A percentile compares a stretch with the other conserved stretches of the same genome.
These are phyloP conservation scores for Kuraishia piskuri DNA, from an alignment of 805 yeast species.

Conservation along the genomic window DNA sequence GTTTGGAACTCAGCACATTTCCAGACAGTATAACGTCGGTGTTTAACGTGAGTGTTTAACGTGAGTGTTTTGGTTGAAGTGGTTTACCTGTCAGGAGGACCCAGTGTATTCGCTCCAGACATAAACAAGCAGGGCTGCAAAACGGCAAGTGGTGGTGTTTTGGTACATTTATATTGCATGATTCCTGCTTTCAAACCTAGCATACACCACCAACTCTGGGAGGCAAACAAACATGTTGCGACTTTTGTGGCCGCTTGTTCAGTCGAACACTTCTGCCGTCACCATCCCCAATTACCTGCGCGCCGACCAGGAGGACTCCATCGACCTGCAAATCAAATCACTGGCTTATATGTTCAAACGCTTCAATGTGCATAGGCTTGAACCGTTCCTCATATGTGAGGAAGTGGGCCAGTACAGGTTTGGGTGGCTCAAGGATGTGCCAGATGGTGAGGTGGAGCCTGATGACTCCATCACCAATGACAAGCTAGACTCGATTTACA, in stretches of 20 bases:
- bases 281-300: constrained; percentile 40
- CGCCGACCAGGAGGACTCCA: constrained; percentile 44
- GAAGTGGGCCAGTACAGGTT: constrained; percentile 18
- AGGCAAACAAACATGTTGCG: constrained; percentile 14
- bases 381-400: constrained; percentile 29
- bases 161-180: no score
- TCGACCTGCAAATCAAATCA: constrained; percentile 55
- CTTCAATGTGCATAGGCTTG: constrained; percentile 31
- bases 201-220: no score
- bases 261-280: constrained; percentile 20
- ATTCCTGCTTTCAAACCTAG: no score
- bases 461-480: constrained; percentile 10
- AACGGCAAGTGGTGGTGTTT: no score
- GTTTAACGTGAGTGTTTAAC: no score
- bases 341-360: constrained; percentile 50
- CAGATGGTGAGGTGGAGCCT: neutral
- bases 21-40: no score
- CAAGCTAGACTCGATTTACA: constrained; percentile 50
- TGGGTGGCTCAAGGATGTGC: constrained; percentile 10
- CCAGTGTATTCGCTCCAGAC: no score
- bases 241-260: constrained; percentile 26
- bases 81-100: no score
- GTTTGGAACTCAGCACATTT: no score
- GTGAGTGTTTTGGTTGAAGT: no score
- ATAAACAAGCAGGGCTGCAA: no score